Conservation (phyloP, 2,329 filamentous ascomycete species). For the Metarhizium sp. region DNA sequence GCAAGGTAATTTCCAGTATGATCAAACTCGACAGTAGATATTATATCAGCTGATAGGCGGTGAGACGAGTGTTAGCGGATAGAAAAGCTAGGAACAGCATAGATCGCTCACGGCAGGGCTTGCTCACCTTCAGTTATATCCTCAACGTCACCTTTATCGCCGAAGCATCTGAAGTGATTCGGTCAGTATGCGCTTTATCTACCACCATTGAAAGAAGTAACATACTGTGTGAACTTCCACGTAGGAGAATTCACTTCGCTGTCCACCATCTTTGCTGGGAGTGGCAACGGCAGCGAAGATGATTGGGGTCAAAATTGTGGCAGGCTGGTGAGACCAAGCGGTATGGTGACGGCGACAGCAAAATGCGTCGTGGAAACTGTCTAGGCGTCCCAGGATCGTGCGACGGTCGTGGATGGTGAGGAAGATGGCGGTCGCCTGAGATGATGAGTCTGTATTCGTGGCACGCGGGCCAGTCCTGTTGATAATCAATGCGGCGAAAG, state of each 20-base stretch:
- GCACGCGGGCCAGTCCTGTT: conserved; percentile 9
- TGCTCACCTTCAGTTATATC: conserved; percentile 88
- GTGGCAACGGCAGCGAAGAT: conserved; percentile 21
- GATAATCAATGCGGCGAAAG: conserved; percentile 11
- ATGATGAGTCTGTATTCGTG: conserved; percentile 6
- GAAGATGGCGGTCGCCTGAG: conserved; percentile 2
- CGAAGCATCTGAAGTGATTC: conserved; percentile 69
- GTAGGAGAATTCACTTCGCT: conserved; percentile 88
- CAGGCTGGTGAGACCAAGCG: background rate
- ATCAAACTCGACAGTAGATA: conserved; percentile 85
- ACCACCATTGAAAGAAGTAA: conserved; percentile 15
- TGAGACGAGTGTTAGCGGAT: conserved; percentile 11
- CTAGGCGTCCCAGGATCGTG: background rate
- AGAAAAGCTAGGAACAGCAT: conserved; percentile 4
- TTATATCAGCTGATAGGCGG: conserved; percentile 63
- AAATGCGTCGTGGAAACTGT: background rate
- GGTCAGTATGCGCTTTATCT: conserved; percentile 12
- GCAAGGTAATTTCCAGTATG: conserved; percentile 84
- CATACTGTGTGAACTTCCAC: conserved; percentile 99
- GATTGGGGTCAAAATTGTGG: conserved; percentile 2
- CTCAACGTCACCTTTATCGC: conserved; percentile 98
- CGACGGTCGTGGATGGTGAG: conserved; percentile 3
- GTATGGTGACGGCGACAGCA: background rate
- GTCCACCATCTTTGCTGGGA: conserved; percentile 75
- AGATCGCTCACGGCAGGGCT: background rate